Percentiles rank a stretch among this genome's conserved stretches.
These are phyloP conservation scores for Arbutus unedo DNA, from an alignment of 148 eudicot genomes.

Conservation along the genomic window DNA sequence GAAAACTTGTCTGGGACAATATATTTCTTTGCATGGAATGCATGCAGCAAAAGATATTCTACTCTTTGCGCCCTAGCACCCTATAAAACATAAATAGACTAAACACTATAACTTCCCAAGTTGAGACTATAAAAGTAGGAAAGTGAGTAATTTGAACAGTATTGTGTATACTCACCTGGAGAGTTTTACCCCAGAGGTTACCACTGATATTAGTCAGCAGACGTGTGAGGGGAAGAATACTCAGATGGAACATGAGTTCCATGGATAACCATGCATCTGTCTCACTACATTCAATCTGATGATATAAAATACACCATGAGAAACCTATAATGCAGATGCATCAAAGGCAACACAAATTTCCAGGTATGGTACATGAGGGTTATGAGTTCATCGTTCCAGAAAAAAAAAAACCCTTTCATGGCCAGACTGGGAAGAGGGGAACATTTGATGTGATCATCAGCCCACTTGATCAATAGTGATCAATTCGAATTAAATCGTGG, in stretches of 20 bases:
- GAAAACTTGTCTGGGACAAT: slow-evolving; percentile 88
- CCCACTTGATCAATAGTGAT: background rate
- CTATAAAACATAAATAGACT: slow-evolving; percentile 34
- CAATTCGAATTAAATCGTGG: slow-evolving; percentile 7
- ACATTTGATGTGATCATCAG: background rate
- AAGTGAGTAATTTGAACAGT: slow-evolving; percentile 4
- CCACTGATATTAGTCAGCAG: slow-evolving; percentile 96
- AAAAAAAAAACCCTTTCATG: background rate
- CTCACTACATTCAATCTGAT: slow-evolving; percentile 87
- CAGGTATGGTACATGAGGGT: background rate
- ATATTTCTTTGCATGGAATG: slow-evolving; percentile 90
- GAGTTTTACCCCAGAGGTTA: slow-evolving; percentile 98
- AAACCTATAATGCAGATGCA: background rate
- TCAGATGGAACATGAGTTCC: slow-evolving; percentile 98
- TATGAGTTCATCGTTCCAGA: background rate
- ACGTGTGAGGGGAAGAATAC: slow-evolving; percentile 94
- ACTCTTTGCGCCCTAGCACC: slow-evolving; percentile 99
- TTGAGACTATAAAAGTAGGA: slow-evolving; percentile 5
- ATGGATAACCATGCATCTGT: slow-evolving; percentile 99
- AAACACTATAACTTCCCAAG: background rate
- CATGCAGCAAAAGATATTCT: slow-evolving; percentile 91
- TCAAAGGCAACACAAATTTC: background rate
- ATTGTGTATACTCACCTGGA: slow-evolving; percentile 56
- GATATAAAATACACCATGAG: slow-evolving; percentile 4
- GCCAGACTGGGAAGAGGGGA: background rate